phyloP scores from a whole-genome alignment of 306 rosid genomes.

The Malus sylvestris region DNA sequence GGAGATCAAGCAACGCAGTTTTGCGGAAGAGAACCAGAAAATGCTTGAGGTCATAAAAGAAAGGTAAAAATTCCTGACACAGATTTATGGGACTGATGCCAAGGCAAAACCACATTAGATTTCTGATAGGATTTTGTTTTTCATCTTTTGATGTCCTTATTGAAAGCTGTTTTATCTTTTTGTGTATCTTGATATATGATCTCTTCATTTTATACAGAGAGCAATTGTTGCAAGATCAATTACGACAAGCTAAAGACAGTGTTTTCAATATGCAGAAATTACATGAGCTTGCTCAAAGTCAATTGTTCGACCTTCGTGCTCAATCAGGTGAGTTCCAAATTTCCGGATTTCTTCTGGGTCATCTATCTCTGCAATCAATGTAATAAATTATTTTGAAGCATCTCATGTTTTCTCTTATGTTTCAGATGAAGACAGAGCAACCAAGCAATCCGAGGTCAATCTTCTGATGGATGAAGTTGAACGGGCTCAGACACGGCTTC shows the following conservation, averaged over 20 bases:
- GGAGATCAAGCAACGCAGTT: conserved; percentile 93
- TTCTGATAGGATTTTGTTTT: background rate
- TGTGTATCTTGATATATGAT: conserved; percentile 4
- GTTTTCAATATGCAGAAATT: conserved; percentile 91
- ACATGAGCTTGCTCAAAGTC: conserved; percentile 94
- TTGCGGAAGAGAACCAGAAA: conserved; percentile 97
- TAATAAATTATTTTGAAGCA: background rate
- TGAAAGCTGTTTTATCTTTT: conserved; percentile 9
- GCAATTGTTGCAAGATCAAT: conserved; percentile 80
- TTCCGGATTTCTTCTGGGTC: conserved; percentile 11
- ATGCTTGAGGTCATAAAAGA: conserved; percentile 84
- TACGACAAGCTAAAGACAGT: conserved; percentile 88
- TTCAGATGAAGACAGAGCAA: conserved; percentile 1
- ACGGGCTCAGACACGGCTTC: conserved; percentile 58
- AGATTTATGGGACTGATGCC: background rate
- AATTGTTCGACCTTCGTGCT: conserved; percentile 87
- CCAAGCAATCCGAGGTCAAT: conserved; percentile 52
- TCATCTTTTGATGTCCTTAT: background rate
- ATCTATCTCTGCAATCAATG: conserved; percentile 2
- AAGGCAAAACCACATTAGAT: background rate
- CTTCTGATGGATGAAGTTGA: conserved; percentile 74
- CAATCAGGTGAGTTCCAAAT: conserved; percentile 64
- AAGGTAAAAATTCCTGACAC: conserved; percentile 34
- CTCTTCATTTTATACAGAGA: conserved; percentile 52
- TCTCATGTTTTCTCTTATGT: background rate